Percentiles rank a stretch among this genome's conserved stretches.
phyloP scores from a whole-genome alignment of 1,284 basidiomycete genomes.

The Pseudozyma tsukubaensis region DNA sequence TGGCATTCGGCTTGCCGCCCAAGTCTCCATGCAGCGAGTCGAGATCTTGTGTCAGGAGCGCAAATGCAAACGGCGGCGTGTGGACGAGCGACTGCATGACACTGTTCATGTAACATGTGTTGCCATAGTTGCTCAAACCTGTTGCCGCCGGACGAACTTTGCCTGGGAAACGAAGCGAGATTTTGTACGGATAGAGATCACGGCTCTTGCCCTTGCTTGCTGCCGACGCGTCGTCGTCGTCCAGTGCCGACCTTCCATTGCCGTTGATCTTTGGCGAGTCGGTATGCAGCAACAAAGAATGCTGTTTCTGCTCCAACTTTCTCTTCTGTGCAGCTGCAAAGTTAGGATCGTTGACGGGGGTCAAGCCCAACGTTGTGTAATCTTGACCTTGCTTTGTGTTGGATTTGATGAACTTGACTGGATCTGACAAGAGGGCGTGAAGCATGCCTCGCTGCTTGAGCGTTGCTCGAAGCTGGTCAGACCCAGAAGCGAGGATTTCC shows the following conservation, averaged over 20 bases:
- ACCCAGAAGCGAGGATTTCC: slow-evolving; percentile 26
- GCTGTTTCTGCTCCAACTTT: slow-evolving; percentile 49
- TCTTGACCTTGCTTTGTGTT: slow-evolving; percentile 44
- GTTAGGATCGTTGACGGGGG: slow-evolving; percentile 44
- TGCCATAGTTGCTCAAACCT: slow-evolving; percentile 90
- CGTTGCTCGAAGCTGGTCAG: slow-evolving; percentile 32
- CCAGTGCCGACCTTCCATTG: neutral
- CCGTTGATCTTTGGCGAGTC: slow-evolving; percentile 38
- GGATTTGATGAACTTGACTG: slow-evolving; percentile 50
- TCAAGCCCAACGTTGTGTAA: slow-evolving; percentile 40
- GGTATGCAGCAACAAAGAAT: slow-evolving; percentile 35
- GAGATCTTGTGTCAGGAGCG: slow-evolving; percentile 74
- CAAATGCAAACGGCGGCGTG: slow-evolving; percentile 85
- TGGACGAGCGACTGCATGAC: slow-evolving; percentile 93
- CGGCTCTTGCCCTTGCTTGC: slow-evolving; percentile 29
- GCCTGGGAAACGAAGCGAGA: slow-evolving; percentile 52
- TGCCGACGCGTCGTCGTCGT: slow-evolving; percentile 7
- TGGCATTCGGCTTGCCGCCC: slow-evolving; percentile 46
- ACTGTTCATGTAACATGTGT: slow-evolving; percentile 97
- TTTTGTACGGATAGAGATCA: slow-evolving; percentile 48
- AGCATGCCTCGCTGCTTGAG: slow-evolving; percentile 63
- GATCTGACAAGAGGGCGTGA: slow-evolving; percentile 48
- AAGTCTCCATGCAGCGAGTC: slow-evolving; percentile 70
- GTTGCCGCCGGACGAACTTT: slow-evolving; percentile 32
- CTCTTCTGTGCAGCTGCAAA: slow-evolving; percentile 39